These are phyloP conservation scores for Fusarium graminum DNA, from an alignment of 2,329 filamentous ascomycete species.

Conservation along the genomic window DNA sequence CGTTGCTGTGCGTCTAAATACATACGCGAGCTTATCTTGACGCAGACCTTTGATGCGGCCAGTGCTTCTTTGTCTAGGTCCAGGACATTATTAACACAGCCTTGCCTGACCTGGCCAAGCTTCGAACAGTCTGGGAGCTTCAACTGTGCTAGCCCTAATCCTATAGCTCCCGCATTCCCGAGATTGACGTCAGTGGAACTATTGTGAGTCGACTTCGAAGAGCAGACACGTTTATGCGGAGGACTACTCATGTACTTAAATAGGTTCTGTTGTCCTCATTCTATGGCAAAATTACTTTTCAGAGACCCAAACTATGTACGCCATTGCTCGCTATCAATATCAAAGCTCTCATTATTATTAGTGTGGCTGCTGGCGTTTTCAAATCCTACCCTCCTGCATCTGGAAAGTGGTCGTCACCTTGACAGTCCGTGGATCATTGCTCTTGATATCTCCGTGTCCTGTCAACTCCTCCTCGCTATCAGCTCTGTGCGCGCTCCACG, in stretches of 20 bases:
- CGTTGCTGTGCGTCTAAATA: constrained; percentile 5
- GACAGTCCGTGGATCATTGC: constrained; percentile 24
- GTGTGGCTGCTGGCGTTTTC: constrained; percentile 19
- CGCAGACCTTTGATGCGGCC: not conserved
- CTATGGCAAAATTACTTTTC: not conserved
- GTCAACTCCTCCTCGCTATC: constrained; percentile 44
- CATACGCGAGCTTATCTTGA: not conserved
- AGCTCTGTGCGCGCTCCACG: constrained; percentile 28
- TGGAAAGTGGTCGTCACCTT: constrained; percentile 39
- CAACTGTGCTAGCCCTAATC: not conserved
- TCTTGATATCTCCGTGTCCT: constrained; percentile 9
- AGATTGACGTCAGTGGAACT: constrained; percentile 35
- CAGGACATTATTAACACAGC: not conserved
- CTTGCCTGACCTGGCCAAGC: not conserved
- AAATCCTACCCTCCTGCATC: constrained; percentile 36
- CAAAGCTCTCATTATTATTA: constrained; percentile 29
- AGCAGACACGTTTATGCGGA: not conserved
- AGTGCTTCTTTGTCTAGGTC: not conserved
- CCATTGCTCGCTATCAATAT: constrained; percentile 26
- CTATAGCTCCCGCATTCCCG: not conserved
- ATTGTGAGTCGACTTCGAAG: constrained; percentile 5
- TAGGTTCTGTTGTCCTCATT: constrained; percentile 1
- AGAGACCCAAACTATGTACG: not conserved
- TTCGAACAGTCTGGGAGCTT: not conserved
- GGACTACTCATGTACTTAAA: constrained; percentile 14